Evolutionary conservation across 1,284 basidiomycete species (phyloP), one percentile per base, ranked within the genome.

Genomic region (Ceratorhiza oryzae-sativae): DNA sequence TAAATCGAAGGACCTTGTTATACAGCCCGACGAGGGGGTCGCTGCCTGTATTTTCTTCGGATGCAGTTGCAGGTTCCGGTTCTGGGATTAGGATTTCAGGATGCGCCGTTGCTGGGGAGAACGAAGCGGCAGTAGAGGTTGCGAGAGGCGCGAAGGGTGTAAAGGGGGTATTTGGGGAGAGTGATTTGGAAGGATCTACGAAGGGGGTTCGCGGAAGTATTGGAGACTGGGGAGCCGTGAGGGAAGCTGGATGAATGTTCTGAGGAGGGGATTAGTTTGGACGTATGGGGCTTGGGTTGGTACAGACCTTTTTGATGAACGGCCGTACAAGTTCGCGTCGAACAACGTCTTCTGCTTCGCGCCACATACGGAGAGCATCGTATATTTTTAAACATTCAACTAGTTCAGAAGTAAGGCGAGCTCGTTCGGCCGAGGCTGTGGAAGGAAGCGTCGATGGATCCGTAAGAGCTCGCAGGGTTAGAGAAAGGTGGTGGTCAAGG

Each of bases 271-370:
- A 45, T 58, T 67, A 65, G 58, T 46, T 60, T 56, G 73, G 55
- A 49, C 32, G 53, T 56, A 51, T 71, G 45, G 34, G 32, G 59
- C n/a, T 45, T 59, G 23, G 9, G 71, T 9, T 42, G 12, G 41
- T 32, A 79, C 81, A 39, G 67, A 90, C 92, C 83, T 92, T 91
- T 77, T 87, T 89, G 30, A 95, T 86, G 76, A 93, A 95, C 12
- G 84, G 84, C 2, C 87, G 85, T 25, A 97, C 85, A 34, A 94
- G 81, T 55, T 90, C 87, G 70, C 83, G 83, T 72, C 90, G 83
- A 56, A 97, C 82, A 15, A 96, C 88, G 72, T 94, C 92, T 80
- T 95, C 94, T 0, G 94, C 94, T 75, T 93, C 90, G 75, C 87
- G 83, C 91, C 92, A 94, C 13, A 93, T 86, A 23, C 88, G 86